Base-by-base conservation (phyloP, 2,329 filamentous ascomycete genomes). In the Colletotrichum sp. region DNA sequence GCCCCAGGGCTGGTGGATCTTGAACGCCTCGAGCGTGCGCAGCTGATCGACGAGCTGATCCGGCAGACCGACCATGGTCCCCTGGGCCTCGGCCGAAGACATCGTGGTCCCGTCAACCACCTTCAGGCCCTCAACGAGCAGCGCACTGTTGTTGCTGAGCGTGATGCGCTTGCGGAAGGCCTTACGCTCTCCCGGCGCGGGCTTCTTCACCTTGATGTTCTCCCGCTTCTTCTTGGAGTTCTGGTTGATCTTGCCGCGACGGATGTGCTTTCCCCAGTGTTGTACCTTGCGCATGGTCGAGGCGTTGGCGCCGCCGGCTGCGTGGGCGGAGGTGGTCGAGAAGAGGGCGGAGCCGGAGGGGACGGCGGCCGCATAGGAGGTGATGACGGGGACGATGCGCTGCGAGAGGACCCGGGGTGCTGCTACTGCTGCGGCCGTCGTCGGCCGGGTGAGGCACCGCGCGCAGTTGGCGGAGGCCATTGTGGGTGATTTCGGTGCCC, bases 101-200 rank as follows among this genome's bases (percentile, higher is more conserved):
- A 93, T 86, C 58, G 89, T 90, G 77, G 90, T 87, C 12, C 85
- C 82, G 15, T 85, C 88, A 71, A 98, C 82, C 65, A 93, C 90
- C 75, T 89, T 86, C 79, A 98, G 88, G 13, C 92, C 94, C 28
- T 88, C 82, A 9, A 99, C 94, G 75, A 93, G 92, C 48, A 98
- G 87, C 66, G 97, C 97, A 86, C 98, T 99, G 84, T 95, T 94
- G 87, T 99, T 99, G 88, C 94, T 96, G 76, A 99, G 92, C 75
- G 98, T 93, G 81, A 99, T 95, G 79, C 95, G 93, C 88, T 98
- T 98, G 79, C 96, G 93, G 82, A 95, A 89, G 32, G 95, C 94
- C 86, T 96, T 98, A 79, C 96, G 92, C 88, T 98, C 96, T 79
- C 96, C 96, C 5, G 92, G 89, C 15, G 88, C 88, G 24, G 94